phyloP scores from a whole-genome alignment of 176 grass and related monocot genomes.

The Carex littledalei region DNA sequence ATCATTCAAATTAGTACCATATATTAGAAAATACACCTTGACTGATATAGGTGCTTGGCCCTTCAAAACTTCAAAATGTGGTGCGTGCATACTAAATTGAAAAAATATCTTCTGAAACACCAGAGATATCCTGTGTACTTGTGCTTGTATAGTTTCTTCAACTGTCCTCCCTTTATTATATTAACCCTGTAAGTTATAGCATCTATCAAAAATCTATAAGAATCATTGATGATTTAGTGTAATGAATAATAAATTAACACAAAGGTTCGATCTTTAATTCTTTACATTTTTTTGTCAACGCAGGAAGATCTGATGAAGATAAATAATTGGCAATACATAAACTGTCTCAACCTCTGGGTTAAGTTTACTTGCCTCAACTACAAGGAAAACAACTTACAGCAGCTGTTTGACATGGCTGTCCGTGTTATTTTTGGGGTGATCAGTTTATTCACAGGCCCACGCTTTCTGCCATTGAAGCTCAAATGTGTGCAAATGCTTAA shows the following conservation, averaged over 20 bases:
- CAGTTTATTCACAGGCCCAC: conserved; percentile 55
- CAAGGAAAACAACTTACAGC: conserved; percentile 61
- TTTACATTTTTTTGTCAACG: conserved; percentile 28
- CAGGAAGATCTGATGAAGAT: conserved; percentile 89
- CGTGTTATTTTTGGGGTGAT: conserved; percentile 64
- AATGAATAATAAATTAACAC: neutral
- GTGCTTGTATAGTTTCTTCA: neutral
- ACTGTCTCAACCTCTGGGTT: conserved; percentile 79
- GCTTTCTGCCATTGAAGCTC: conserved; percentile 63
- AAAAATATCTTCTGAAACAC: neutral
- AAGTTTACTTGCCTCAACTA: conserved; percentile 68
- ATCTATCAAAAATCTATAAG: neutral
- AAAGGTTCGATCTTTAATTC: conserved; percentile 1
- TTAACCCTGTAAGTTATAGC: neutral
- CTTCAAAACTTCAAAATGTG: neutral
- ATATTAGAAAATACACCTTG: neutral
- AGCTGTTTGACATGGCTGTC: conserved; percentile 49
- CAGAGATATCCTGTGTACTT: neutral
- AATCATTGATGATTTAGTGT: neutral
- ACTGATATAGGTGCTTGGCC: neutral
- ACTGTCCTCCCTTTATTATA: neutral
- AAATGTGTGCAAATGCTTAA: conserved; percentile 85
- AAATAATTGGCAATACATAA: conserved; percentile 84
- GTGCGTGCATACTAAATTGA: neutral
- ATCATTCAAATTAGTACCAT: neutral